Base-by-base conservation (phyloP, 257 asterid genomes). In the Primulina eburnea region DNA sequence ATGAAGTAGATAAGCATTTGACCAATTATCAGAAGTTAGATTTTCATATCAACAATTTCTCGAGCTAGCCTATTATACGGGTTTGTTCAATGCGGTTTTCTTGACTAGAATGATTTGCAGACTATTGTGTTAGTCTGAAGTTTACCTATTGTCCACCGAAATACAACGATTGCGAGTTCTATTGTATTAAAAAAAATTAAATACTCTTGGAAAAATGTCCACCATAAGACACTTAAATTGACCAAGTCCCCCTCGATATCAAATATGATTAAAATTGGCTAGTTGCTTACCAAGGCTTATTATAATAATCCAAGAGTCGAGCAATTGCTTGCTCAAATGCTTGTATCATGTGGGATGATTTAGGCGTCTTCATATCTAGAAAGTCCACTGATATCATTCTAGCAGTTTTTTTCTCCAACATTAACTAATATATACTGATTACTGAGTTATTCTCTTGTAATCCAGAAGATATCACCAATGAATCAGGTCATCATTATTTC, bases 381-480 rank as follows among this genome's bases (percentile, higher is more conserved):
- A 72, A 68, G 59, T 68, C 71, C 32, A 55, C 52, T 34, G 33
- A 50, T 58, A 16, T 34, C 7, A 24, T 38, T 74, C 66, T 32
- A 29, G 47, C 65, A 67, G 68, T 53, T 55, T 65, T 21, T 28
- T 28, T 28, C 30, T 28, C 30, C 30, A 28, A 2, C 30, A 28
- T 28, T 28, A 66, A 43, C 18, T 60, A 34, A 33, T 28, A 70
- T 7, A 35, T 8, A 35, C 12, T 7, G 0, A 35, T 35, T 10
- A 35, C 43, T 35, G 43, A 52, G 69, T 66, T 14, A 58, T 29
- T 56, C 24, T 21, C 26, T 32, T 63, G 52, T 37, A 8, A 55
- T 26, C 43, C 38, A 20, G 55, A 75, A 60, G 24, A 33, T 43
- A 47, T 9, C 71, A 35, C 61, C 61, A 5, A 76, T 61, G 76